phyloP scores from a whole-genome alignment of 306 rosid genomes.

The Trifolium repens region DNA sequence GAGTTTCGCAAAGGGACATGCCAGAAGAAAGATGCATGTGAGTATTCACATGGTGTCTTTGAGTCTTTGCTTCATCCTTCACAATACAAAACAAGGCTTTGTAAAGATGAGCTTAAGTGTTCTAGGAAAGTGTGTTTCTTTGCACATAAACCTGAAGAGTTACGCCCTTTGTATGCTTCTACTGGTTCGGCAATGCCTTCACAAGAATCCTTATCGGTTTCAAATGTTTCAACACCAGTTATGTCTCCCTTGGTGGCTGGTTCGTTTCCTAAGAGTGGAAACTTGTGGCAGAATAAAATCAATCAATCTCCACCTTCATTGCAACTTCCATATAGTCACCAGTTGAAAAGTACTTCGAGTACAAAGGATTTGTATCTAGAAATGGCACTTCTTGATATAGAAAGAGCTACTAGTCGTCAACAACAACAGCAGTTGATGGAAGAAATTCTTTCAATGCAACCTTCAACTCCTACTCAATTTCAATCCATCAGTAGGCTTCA shows the following conservation, averaged over 20 bases:
- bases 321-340: not conserved
- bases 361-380: not conserved
- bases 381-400: not conserved
- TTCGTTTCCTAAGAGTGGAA: constrained; percentile 78
- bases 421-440: not conserved
- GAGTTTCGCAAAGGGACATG: constrained; percentile 11
- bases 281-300: constrained; percentile 79
- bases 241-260: constrained; percentile 77
- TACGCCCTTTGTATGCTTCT: constrained; percentile 6
- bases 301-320: constrained; percentile 52
- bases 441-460: not conserved
- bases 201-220: not conserved
- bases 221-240: constrained; percentile 78
- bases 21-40: not conserved
- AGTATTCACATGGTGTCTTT: constrained; percentile 16
- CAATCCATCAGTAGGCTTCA: not conserved
- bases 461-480: not conserved
- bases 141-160: not conserved
- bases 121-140: constrained; percentile 6
- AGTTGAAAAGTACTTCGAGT: not conserved
- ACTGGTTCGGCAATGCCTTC: constrained; percentile 11
- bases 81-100: constrained; percentile 1
- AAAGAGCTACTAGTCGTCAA: not conserved
- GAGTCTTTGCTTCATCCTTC: constrained; percentile 13
- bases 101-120: not conserved